Conservation (phyloP, 139 green algal genomes). For the Chlamydomonas incerta region DNA sequence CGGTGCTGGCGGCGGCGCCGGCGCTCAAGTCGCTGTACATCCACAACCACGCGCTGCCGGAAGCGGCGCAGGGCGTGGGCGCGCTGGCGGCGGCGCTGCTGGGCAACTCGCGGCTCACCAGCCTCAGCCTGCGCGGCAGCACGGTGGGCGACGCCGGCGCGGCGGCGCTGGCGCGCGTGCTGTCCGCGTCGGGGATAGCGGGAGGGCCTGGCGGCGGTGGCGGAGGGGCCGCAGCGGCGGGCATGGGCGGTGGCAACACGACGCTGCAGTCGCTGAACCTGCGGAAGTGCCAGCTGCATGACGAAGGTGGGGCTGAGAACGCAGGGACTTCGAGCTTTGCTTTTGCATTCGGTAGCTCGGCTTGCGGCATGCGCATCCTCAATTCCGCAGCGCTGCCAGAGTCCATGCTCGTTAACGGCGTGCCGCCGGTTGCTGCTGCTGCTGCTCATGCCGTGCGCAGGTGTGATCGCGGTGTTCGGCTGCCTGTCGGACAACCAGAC, state of each 20-base stretch:
- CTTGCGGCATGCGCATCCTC: no score
- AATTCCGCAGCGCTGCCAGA: no score
- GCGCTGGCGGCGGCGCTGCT: conserved; percentile 26
- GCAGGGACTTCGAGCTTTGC: no score
- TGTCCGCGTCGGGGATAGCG: not conserved
- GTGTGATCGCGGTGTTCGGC: conserved; percentile 11
- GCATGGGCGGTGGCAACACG: not conserved
- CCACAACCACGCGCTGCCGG: conserved; percentile 34
- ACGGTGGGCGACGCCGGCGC: conserved; percentile 34
- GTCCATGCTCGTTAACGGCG: no score
- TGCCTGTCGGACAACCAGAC: conserved; percentile 9
- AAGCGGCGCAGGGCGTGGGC: not conserved
- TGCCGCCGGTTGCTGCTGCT: no score
- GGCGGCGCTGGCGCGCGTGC: conserved; percentile 9
- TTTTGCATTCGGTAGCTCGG: no score
- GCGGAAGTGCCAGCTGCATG: conserved; percentile 30
- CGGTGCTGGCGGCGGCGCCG: conserved; percentile 28
- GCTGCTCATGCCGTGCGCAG: no score
- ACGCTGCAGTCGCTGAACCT: conserved; percentile 24
- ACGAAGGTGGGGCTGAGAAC: conserved; percentile 30
- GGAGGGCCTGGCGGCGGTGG: not conserved
- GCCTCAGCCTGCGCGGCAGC: conserved; percentile 44
- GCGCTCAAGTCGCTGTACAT: conserved; percentile 32
- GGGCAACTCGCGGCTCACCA: conserved; percentile 28
- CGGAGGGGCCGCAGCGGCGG: not conserved